Base-by-base conservation (phyloP, 2,329 filamentous ascomycete genomes). In the Aureobasidium sp. region DNA sequence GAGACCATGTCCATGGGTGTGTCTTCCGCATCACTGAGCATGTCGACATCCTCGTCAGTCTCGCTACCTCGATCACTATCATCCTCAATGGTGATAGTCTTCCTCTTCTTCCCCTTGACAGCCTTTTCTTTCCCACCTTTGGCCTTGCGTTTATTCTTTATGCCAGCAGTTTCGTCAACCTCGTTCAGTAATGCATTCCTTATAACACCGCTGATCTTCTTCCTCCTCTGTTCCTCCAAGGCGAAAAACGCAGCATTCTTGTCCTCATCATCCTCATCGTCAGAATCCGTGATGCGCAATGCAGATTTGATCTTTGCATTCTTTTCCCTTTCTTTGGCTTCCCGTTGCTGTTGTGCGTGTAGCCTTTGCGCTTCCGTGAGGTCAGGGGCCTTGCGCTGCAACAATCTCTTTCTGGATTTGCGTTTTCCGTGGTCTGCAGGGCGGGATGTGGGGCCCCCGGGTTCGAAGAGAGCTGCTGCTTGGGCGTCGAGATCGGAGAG, bases 241-340 rank as follows among this genome's bases (percentile, higher is more conserved):
- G 81, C 84, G 73, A 93, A 96, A 74, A 96, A 96, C 21, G 82
- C 84, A 23, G 71, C 77, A 73, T 89, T 83, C 60, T 84, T 82
- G 49, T 91, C 90, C 35, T 82, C 84, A 68, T 96, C 90, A n/a
- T 82, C 86, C 66, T 96, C 91, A 57, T 97, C 94, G 70, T 97
- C 94, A 65, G 88, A 90, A 38, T 87, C 85, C 61, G 87, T 83
- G 54, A 99, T 88, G 67, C 85, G 93, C 40, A 93, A 74, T 25
- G 86, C 85, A 67, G 89, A 95, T 78, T 96, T 97, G 75, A 94
- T 88, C 70, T 87, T 88, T 33, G 79, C 78, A 51, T 84, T 81
- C 73, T 91, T 91, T 68, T 92, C 90, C n/a, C 83, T 76, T 65
- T 95, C 86, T 65, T 83, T 87, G 57, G 85, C 79, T 58, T 83